These are phyloP conservation scores for Alternaria tenuissima DNA, from an alignment of 2,329 filamentous ascomycete genomes.

Conservation along the genomic window DNA sequence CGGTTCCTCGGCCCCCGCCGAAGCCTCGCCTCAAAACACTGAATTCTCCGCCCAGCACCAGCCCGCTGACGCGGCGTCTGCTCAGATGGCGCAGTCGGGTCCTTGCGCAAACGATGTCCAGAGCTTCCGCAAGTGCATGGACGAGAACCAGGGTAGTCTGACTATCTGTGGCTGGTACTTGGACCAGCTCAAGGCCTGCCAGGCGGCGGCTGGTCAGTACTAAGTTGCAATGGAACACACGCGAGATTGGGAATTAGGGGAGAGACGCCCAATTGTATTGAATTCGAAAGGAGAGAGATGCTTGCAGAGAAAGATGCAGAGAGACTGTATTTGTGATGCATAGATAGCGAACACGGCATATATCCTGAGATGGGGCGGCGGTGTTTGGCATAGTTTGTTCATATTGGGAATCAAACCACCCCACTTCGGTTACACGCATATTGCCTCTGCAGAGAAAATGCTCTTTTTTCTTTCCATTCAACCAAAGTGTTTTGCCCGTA, in stretches of 20 bases:
- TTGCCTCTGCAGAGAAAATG: neutral
- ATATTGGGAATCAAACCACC: neutral
- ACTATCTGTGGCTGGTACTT: conserved; percentile 98
- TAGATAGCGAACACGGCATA: conserved; percentile 4
- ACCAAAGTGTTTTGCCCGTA: neutral
- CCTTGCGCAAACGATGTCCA: conserved; percentile 79
- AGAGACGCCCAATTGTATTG: neutral
- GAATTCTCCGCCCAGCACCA: conserved; percentile 38
- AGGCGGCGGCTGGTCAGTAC: conserved; percentile 58
- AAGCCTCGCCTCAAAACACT: conserved; percentile 51
- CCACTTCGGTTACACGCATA: neutral
- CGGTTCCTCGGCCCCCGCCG: conserved; percentile 66
- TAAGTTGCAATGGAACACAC: conserved; percentile 44
- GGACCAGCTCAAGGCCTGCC: conserved; percentile 78
- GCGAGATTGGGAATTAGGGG: neutral
- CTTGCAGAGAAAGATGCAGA: neutral
- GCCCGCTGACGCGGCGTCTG: conserved; percentile 49
- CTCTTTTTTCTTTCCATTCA: neutral
- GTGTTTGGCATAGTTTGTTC: neutral
- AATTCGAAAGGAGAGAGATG: no score
- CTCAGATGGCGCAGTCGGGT: conserved; percentile 43
- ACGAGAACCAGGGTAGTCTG: conserved; percentile 93
- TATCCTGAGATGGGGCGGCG: neutral
- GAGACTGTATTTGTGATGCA: conserved; percentile 3
- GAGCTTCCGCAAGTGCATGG: conserved; percentile 94